Percentiles rank a stretch among this genome's conserved stretches.
Conservation (phyloP, 2,329 filamentous ascomycete genomes). For the Beauveria sp. region DNA sequence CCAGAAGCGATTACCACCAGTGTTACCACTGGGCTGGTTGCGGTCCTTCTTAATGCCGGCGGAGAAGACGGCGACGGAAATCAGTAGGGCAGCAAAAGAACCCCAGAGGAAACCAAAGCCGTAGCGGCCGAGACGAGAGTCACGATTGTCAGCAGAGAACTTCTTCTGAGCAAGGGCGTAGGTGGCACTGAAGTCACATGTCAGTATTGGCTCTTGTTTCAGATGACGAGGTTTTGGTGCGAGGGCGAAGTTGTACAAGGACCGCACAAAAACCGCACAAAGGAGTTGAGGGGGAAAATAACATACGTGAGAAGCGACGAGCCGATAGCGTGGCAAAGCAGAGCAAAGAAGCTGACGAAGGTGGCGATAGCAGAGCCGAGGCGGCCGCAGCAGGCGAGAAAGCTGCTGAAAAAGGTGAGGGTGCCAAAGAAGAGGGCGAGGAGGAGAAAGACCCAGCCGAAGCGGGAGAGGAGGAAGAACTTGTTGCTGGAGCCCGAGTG, state of each 20-base stretch:
- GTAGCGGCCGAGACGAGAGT: constrained; percentile 56
- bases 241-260: constrained; percentile 15
- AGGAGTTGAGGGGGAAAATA: background rate
- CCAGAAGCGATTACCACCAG: constrained; percentile 24
- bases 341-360: constrained; percentile 47
- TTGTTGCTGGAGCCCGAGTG: constrained; percentile 47
- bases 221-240: background rate
- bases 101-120: constrained; percentile 75
- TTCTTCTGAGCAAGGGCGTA: constrained; percentile 63
- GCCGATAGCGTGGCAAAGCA: constrained; percentile 62
- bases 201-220: background rate
- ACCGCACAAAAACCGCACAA: background rate
- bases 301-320: constrained; percentile 70
- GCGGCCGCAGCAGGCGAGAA: constrained; percentile 64
- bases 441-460: constrained; percentile 87
- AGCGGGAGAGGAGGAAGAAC: constrained; percentile 82
- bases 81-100: constrained; percentile 56
- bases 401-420: constrained; percentile 57
- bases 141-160: constrained; percentile 49
- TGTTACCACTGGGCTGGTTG: constrained; percentile 17
- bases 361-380: constrained; percentile 62
- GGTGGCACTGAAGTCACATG: constrained; percentile 32
- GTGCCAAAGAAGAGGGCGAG: constrained; percentile 74
- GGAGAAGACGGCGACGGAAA: constrained; percentile 62
- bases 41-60: constrained; percentile 44